Percentiles rank a stretch among this genome's conserved stretches.
These are phyloP conservation scores for Aspergillus sp. DNA, from an alignment of 2,329 filamentous ascomycete species.

Conservation along the genomic window DNA sequence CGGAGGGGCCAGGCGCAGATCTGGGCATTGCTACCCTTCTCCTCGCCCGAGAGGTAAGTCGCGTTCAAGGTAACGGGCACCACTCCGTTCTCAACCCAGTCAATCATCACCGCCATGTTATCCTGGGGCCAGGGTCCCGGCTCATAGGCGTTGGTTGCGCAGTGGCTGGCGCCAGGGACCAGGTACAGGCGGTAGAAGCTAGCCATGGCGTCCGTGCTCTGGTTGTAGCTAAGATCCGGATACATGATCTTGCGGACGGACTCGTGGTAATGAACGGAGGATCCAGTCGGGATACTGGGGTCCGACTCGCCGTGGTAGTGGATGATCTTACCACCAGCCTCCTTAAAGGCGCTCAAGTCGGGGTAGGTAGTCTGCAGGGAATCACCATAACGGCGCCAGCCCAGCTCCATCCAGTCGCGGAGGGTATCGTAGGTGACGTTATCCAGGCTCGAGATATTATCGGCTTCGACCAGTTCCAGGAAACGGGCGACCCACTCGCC, in stretches of 20 bases:
- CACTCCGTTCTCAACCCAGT: slow-evolving; percentile 55
- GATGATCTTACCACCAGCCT: too few species aligned
- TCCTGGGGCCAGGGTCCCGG: slow-evolving; percentile 49
- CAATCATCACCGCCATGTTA: slow-evolving; percentile 50
- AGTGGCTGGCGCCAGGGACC: slow-evolving; percentile 57
- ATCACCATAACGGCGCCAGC: too few species aligned
- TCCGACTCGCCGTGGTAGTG: too few species aligned
- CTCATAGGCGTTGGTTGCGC: slow-evolving; percentile 48
- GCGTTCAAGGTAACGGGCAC: slow-evolving; percentile 49
- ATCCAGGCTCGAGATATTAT: slow-evolving; percentile 46
- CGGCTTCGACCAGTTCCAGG: slow-evolving; percentile 29
- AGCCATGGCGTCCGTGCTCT: slow-evolving; percentile 45
- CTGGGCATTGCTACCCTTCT: slow-evolving; percentile 34
- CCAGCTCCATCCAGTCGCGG: slow-evolving; percentile 52
- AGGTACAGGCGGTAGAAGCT: slow-evolving; percentile 61
- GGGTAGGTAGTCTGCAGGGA: too few species aligned
- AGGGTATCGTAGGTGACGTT: slow-evolving; percentile 59
- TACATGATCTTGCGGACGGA: slow-evolving; percentile 45
- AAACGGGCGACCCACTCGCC: slow-evolving; percentile 41
- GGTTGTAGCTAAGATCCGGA: slow-evolving; percentile 40
- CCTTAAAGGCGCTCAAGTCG: too few species aligned
- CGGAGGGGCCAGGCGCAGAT: slow-evolving; percentile 37
- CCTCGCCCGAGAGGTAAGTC: slow-evolving; percentile 34
- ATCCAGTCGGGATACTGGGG: too few species aligned
- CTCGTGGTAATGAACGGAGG: too few species aligned